Conservation (phyloP, 768 basidiomycete genomes). For the Amanita rubescens region DNA sequence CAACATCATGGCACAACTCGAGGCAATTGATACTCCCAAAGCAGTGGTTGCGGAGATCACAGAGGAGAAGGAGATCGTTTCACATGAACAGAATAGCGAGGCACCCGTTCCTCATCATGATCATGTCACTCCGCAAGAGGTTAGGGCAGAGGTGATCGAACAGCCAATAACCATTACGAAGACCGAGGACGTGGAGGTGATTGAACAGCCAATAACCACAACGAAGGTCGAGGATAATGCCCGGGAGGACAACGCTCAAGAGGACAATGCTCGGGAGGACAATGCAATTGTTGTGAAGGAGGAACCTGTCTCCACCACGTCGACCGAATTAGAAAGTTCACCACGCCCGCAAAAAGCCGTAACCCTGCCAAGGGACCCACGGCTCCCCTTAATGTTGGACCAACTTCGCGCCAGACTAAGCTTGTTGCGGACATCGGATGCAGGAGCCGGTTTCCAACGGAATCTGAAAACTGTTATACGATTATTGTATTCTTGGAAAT, state of each 20-base stretch:
- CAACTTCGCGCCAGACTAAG: neutral
- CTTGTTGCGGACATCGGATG: neutral
- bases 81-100: neutral
- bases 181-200: neutral
- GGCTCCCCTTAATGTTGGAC: neutral
- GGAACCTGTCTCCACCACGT: neutral
- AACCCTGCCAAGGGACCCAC: neutral
- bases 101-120: neutral
- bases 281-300: neutral
- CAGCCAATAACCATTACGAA: neutral
- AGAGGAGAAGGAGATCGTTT: neutral
- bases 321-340: neutral
- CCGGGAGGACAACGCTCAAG: too few relatives aligned
- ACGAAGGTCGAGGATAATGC: too few relatives aligned
- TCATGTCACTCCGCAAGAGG: neutral
- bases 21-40: neutral
- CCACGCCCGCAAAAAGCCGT: neutral
- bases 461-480: constrained; percentile 1
- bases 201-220: too few relatives aligned
- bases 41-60: neutral
- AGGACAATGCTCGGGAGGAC: neutral
- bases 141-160: neutral
- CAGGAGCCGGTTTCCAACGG: neutral
- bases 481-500: constrained; percentile 6
- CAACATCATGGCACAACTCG: neutral